Evolutionary conservation across 257 asterid species (phyloP).

Genomic region (Capsicum pubescens): DNA sequence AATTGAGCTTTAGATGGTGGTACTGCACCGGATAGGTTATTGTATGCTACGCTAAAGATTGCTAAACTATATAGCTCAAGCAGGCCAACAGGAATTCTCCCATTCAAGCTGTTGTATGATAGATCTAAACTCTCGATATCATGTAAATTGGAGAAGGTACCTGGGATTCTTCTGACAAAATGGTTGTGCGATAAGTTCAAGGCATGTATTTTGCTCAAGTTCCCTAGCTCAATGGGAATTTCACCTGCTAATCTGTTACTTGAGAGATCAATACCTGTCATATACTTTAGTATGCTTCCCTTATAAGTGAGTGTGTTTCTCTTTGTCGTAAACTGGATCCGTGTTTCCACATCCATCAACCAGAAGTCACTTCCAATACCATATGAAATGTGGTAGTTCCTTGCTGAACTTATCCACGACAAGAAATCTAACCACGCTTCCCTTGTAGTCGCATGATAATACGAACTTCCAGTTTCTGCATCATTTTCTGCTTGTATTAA

Average conservation of each 20-base stretch:
- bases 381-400: background rate
- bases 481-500: background rate
- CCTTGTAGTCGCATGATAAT: fast-evolving
- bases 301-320: background rate
- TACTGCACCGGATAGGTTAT: background rate
- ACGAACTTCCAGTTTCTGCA: fast-evolving
- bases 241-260: background rate
- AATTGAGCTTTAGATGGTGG: background rate
- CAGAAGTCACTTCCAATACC: fast-evolving
- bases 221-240: background rate
- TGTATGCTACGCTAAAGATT: constrained; percentile 14
- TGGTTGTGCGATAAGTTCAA: constrained; percentile 17
- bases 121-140: constrained; percentile 5
- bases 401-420: background rate
- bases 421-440: background rate
- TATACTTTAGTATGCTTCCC: background rate
- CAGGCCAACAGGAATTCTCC: constrained; percentile 12
- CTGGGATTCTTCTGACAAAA: constrained; percentile 20
- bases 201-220: background rate
- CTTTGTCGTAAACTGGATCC: background rate
- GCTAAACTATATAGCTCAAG: background rate
- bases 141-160: background rate
- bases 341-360: background rate
- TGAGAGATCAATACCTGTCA: constrained; percentile 30
- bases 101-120: constrained; percentile 8